Base-by-base conservation (phyloP, 352 stramenopile genomes). In the Globisporangium mamillatum region DNA sequence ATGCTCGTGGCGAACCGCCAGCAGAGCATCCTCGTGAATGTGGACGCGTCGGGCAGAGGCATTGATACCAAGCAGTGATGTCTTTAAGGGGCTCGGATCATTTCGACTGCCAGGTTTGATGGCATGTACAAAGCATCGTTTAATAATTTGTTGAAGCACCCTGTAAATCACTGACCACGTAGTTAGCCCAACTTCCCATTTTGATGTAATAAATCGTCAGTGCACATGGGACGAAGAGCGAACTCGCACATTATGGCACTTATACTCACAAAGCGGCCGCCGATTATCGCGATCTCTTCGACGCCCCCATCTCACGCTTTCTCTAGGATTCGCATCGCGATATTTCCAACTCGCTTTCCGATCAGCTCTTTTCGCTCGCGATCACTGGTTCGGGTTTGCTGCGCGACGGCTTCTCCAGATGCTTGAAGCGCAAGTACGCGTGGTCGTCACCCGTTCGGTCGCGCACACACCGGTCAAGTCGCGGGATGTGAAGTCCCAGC, bases 391-490 rank as follows among this genome's bases (percentile, higher is more conserved):
- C 32, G 29, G 36, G 53, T 64, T 72, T 58, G 70, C 64, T 72
- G 55, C 68, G 69, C 24, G 69, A 67, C n/a, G 79, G 70, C 34
- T 82, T 86, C 44, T 82, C 70, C 48, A 87, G 68, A 59, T 95
- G 84, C 73, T 95, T 94, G 67, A 93, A 95, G 25, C 84, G 86
- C 55, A 95, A 68, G 61, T 92, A 94, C n/a, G 84, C 84, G 60
- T 93, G 82, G 67, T 95, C 86, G 54, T 94, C 84, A 16, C 86
- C 84, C 4, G 72, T 81, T 48, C 88, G 86, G 60, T 96, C 88
- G 25, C 87, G 88, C 60, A 94, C 88, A 67, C 86, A 88, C 10
- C 87, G 83, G 60, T 96, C 84, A 4, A 96, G 70, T 22, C 88
- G 84, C 16, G 88, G 85, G 60, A 96, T 78, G 66, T 96, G 88